A percentile compares a stretch with the other conserved stretches of the same genome.
Conservation (phyloP, 192 early-diverging fungal genomes). For the Linnemannia hyalina region DNA sequence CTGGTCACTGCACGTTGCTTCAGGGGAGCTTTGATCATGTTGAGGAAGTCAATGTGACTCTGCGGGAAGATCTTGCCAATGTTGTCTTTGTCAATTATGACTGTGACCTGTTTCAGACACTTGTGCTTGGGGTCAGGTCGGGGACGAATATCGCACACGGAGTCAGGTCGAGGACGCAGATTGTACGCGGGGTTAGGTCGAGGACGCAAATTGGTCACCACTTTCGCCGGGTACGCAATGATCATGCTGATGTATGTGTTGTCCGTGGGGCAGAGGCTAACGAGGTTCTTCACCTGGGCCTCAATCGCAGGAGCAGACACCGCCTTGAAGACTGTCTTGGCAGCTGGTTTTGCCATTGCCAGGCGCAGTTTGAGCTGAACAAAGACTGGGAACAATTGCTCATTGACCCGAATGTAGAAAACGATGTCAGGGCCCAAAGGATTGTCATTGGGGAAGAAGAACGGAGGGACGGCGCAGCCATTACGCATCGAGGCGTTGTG, state of each 20-base stretch:
- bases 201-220: conserved; percentile 7
- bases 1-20: conserved; percentile 12
- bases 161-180: conserved; percentile 12
- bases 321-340: background rate
- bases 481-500: background rate
- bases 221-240: conserved; percentile 29
- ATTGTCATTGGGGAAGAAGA: conserved; percentile 26
- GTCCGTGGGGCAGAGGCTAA: conserved; percentile 14
- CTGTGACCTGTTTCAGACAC: background rate
- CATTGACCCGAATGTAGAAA: conserved; percentile 19
- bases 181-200: background rate
- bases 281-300: conserved; percentile 2
- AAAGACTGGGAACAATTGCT: conserved; percentile 11
- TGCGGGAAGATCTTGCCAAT: conserved; percentile 20
- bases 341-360: background rate
- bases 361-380: conserved; percentile 16
- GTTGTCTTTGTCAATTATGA: conserved; percentile 23
- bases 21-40: conserved; percentile 14
- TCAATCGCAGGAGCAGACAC: background rate
- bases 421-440: conserved; percentile 24
- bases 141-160: background rate
- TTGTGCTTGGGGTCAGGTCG: background rate
- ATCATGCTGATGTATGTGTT: conserved; percentile 27
- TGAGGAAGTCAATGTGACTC: conserved; percentile 11
- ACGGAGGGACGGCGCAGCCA: conserved; percentile 8